Conservation (phyloP, 2,329 filamentous ascomycete genomes). For the Sclerotinia subarctica region DNA sequence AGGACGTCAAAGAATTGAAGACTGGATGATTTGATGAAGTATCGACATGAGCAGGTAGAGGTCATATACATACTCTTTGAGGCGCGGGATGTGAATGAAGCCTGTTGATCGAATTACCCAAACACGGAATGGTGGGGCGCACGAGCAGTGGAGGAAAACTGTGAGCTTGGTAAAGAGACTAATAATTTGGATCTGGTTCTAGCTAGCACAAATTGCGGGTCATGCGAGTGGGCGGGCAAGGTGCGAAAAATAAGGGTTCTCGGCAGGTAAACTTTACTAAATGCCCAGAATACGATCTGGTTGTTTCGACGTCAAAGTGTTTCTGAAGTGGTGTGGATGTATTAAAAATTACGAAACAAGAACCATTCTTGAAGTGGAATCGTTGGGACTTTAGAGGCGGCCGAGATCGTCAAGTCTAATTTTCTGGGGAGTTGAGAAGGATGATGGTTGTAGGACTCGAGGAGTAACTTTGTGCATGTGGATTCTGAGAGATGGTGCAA, state of each 20-base stretch:
- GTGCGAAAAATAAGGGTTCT: constrained; percentile 28
- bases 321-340: constrained; percentile 25
- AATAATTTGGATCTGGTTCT: constrained; percentile 28
- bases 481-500: neutral
- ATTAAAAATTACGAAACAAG: constrained; percentile 35
- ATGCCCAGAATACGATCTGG: constrained; percentile 27
- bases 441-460: constrained; percentile 8
- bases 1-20: constrained; percentile 31
- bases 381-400: constrained; percentile 23
- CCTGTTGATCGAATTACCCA: constrained; percentile 24
- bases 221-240: constrained; percentile 33
- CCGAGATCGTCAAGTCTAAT: constrained; percentile 27
- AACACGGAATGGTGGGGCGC: constrained; percentile 32
- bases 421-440: constrained; percentile 20
- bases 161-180: constrained; percentile 10
- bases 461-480: neutral
- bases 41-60: constrained; percentile 25
- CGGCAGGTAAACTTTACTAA: constrained; percentile 29
- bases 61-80: constrained; percentile 35
- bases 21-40: constrained; percentile 22
- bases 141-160: constrained; percentile 28
- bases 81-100: constrained; percentile 27
- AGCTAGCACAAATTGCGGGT: constrained; percentile 21
- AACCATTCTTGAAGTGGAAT: constrained; percentile 34
- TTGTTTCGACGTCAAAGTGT: constrained; percentile 38